Evolutionary conservation across 1,284 basidiomycete species (phyloP).

Genomic region (Ceratobasidium theobromae): DNA sequence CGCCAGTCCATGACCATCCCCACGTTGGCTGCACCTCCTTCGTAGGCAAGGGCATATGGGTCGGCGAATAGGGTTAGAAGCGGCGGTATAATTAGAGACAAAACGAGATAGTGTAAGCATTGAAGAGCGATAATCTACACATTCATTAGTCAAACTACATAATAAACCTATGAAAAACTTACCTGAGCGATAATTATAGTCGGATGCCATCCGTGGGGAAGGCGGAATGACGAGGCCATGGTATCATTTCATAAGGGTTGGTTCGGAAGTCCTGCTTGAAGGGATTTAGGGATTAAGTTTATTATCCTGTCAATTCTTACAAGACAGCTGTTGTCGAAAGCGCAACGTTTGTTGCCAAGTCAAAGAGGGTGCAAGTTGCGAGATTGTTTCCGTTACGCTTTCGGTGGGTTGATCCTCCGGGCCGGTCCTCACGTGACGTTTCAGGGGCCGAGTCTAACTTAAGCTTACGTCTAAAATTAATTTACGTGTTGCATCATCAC

Average conservation of each 20-base stretch:
- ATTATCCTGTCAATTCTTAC: too few relatives aligned
- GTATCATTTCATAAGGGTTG: slow-evolving; percentile 18
- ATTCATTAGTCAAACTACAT: neutral
- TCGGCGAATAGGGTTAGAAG: slow-evolving; percentile 76
- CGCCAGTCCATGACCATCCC: slow-evolving; percentile 98
- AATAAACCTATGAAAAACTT: slow-evolving; percentile 33
- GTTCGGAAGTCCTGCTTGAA: too few relatives aligned
- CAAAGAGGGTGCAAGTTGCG: neutral
- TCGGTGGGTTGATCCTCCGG: too few relatives aligned
- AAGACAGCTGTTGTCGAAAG: neutral
- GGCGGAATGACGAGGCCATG: slow-evolving; percentile 32
- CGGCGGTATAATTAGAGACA: slow-evolving; percentile 81
- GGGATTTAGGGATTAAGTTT: too few relatives aligned
- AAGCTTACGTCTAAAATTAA: too few relatives aligned
- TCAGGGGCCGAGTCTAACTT: too few relatives aligned
- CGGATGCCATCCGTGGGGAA: slow-evolving; percentile 66
- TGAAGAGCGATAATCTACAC: slow-evolving; percentile 86
- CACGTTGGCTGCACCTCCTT: slow-evolving; percentile 73
- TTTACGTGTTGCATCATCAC: too few relatives aligned
- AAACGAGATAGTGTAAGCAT: slow-evolving; percentile 86
- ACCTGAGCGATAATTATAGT: slow-evolving; percentile 72
- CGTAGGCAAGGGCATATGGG: slow-evolving; percentile 71
- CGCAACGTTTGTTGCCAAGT: neutral
- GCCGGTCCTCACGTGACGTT: too few relatives aligned
- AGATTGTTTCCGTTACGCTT: too few relatives aligned